Conservation (phyloP, 345 rosid genomes). For the Noccaea bulbosa region DNA sequence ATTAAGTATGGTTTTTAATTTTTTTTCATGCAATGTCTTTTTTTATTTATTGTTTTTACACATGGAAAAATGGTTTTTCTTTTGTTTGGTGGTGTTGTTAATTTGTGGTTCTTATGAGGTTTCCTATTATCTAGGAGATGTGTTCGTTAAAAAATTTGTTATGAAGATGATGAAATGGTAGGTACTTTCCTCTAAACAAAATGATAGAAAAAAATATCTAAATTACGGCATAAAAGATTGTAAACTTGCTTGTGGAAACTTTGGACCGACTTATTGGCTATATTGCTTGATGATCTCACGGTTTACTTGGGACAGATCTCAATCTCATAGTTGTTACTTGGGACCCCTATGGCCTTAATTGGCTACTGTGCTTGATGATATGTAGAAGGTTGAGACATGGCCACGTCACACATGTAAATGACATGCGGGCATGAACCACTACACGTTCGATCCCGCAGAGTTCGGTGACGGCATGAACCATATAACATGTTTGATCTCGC, state of each 20-base stretch:
- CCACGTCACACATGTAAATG: constrained; percentile 23
- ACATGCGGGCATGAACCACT: constrained; percentile 29
- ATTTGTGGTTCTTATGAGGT: constrained; percentile 6
- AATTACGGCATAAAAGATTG: no score
- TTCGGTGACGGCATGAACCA: background rate
- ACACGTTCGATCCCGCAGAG: constrained; percentile 30
- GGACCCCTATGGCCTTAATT: constrained; percentile 20
- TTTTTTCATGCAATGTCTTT: constrained; percentile 21
- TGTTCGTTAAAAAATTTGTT: no score
- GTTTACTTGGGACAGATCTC: constrained; percentile 17
- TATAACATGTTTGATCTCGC: no score
- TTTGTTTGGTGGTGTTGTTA: background rate
- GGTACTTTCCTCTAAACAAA: background rate
- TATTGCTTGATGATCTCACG: no score
- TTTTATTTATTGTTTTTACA: background rate
- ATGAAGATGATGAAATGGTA: background rate
- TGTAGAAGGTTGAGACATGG: constrained; percentile 18
- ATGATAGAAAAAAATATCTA: no score
- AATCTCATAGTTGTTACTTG: background rate
- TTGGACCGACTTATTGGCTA: no score
- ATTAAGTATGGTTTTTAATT: constrained; percentile 14
- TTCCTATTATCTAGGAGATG: background rate
- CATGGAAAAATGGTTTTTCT: background rate
- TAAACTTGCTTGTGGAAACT: no score
- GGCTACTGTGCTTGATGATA: background rate